Evolutionary conservation across 371 early-diverging fungal genomes (phyloP), one percentile per base, ranked within the genome.

Genomic region (Apophysomyces ossiformis): DNA sequence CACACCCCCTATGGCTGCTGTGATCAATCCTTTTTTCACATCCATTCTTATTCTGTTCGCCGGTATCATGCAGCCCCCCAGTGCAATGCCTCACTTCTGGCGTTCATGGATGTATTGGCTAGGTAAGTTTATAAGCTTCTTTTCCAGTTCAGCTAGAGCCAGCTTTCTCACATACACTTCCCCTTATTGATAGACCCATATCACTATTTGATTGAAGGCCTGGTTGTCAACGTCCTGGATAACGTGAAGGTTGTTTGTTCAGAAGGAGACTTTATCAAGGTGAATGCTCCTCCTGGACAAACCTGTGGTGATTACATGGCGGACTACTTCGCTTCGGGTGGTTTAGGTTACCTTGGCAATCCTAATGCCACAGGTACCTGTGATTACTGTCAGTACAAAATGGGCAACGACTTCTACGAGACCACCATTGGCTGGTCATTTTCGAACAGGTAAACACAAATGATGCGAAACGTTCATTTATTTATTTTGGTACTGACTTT

Each of bases 61-160:
- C 46, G 93, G 93, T 79, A 83, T 92, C 45, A 84, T 91, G 72
- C 87, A 91, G 58, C 86, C 90, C 6, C 82, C 85, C 38, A 32
- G 58, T 7, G 67, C 76, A 6, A 91, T 93, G 89, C 92, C 93
- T 26, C 59, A 68, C 39, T 92, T 95, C 78, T 93, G 92, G 91
- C 75, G 86, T 12, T 63, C 80, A 0, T 92, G 92, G 91, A 88
- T 95, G 85, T 93, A 92, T 73, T 90, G 87, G 85, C 62, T 92
- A n/a, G 87, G 87, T 68, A 65, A 58, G 66, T 5, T 5, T 32
- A 13, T 8, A 9, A 15, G 4, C 41, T 9, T 47, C 11, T 47
- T 58, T 35, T 9, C 38, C 16, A 12, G 21, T 26, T 26, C 32
- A 3, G 2, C 32, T 18, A 16, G 7, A 58, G 0, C 7, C 1